Evolutionary conservation across 2,329 filamentous ascomycete species (phyloP).

Genomic region (Dothiorella sarmentorum): DNA sequence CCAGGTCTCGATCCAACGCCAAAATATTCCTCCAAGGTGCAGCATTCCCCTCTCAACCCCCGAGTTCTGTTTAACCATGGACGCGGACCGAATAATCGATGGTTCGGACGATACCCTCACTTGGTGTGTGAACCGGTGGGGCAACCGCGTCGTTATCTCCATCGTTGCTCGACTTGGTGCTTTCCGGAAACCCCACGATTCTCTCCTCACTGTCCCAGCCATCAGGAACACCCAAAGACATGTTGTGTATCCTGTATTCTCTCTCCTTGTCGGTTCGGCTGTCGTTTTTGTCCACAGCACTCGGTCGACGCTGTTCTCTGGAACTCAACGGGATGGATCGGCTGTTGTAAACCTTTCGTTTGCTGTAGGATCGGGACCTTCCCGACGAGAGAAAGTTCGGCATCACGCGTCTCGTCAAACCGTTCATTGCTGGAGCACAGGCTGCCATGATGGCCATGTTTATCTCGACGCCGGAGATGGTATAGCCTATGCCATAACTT

Average conservation of each 20-base stretch:
- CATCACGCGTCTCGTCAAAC: conserved; percentile 39
- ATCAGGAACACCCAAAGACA: conserved; percentile 2
- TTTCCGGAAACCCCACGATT: background rate
- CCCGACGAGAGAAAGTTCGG: conserved; percentile 30
- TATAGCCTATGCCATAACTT: conserved; percentile 35
- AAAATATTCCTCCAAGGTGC: background rate
- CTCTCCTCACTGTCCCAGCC: conserved; percentile 9
- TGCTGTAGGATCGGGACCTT: conserved; percentile 14
- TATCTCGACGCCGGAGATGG: conserved; percentile 39
- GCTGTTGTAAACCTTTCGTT: background rate
- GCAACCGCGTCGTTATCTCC: background rate
- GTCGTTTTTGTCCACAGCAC: background rate
- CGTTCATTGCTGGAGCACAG: conserved; percentile 52
- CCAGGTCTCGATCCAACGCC: background rate
- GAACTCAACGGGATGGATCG: conserved; percentile 5
- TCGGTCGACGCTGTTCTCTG: background rate
- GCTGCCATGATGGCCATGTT: conserved; percentile 51
- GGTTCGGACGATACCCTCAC: background rate
- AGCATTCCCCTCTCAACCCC: background rate
- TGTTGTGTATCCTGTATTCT: conserved; percentile 7
- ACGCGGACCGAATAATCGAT: conserved; percentile 6
- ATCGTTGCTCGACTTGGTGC: background rate
- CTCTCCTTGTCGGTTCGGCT: conserved; percentile 1
- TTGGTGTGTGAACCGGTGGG: background rate
- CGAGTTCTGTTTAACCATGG: background rate